Evolutionary conservation across 805 yeast genomes (phyloP).

Genomic region (Saturnispora sekii): DNA sequence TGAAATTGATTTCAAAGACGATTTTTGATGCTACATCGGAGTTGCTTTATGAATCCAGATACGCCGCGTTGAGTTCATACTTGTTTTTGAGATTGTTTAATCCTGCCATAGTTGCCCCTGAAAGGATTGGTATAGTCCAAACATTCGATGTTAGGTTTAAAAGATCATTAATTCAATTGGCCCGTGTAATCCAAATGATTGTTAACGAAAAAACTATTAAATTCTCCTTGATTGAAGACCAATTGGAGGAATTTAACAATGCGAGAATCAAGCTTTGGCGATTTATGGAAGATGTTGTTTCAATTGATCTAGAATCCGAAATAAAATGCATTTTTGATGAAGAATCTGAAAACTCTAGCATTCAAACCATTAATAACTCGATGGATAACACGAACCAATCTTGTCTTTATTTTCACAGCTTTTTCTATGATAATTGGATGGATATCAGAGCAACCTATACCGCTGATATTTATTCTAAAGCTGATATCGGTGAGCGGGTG

Average conservation of each 20-base stretch:
- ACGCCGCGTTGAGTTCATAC: constrained; percentile 76
- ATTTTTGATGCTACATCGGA: constrained; percentile 46
- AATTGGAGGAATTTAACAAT: constrained; percentile 31
- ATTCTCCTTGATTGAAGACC: constrained; percentile 41
- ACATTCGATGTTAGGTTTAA: constrained; percentile 24
- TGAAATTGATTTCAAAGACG: constrained; percentile 60
- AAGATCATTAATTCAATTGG: constrained; percentile 66
- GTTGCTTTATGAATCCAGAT: constrained; percentile 59
- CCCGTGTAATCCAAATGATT: constrained; percentile 75
- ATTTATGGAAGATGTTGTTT: constrained; percentile 30
- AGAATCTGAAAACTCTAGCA: not conserved
- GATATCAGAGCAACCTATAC: constrained; percentile 19
- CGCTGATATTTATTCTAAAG: constrained; percentile 10
- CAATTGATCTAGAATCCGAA: constrained; percentile 13
- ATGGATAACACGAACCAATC: constrained; percentile 1
- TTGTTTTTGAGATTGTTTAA: constrained; percentile 71
- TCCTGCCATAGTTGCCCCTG: constrained; percentile 89
- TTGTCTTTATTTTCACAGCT: constrained; percentile 32
- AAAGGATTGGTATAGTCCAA: constrained; percentile 31
- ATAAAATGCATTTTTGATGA: constrained; percentile 5
- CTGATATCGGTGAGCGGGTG: constrained; percentile 14
- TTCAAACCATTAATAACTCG: not conserved
- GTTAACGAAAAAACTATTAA: constrained; percentile 76
- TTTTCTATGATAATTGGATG: constrained; percentile 40
- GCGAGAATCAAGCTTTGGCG: constrained; percentile 31